phyloP scores from a whole-genome alignment of 768 basidiomycete species.

The Mycena maculata region DNA sequence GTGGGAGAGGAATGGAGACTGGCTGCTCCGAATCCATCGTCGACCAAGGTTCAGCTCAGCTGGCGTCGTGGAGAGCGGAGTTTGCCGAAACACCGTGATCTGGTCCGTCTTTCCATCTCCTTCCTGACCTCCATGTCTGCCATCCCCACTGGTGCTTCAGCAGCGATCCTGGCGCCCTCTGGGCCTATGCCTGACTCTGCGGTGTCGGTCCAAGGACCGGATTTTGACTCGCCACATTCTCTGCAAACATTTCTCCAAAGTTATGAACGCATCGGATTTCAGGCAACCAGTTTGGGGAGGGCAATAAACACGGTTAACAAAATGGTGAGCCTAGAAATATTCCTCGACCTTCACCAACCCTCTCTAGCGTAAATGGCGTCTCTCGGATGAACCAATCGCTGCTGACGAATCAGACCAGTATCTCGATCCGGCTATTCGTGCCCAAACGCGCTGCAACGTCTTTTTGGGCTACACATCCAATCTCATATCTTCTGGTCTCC shows the following conservation, averaged over 20 bases:
- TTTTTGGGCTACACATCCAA: slow-evolving; percentile 99
- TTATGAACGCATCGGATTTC: slow-evolving; percentile 95
- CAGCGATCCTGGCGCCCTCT: slow-evolving; percentile 83
- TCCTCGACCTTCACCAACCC: slow-evolving; percentile 8
- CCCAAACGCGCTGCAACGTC: slow-evolving; percentile 82
- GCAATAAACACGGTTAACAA: slow-evolving; percentile 92
- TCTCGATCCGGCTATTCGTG: slow-evolving; percentile 67
- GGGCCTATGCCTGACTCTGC: slow-evolving; percentile 75
- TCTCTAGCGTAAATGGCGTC: slow-evolving; percentile 83
- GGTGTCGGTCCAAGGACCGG: slow-evolving; percentile 85
- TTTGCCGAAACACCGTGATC: no score
- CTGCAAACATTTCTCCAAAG: slow-evolving; percentile 77
- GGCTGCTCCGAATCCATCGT: slow-evolving; percentile 36
- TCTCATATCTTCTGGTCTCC: slow-evolving; percentile 95
- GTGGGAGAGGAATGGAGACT: slow-evolving; percentile 38
- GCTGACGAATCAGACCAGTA: slow-evolving; percentile 80
- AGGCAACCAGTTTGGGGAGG: slow-evolving; percentile 91
- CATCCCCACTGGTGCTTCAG: slow-evolving; percentile 71
- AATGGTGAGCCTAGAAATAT: slow-evolving; percentile 71
- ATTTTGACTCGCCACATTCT: slow-evolving; percentile 78
- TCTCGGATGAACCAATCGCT: slow-evolving; percentile 83
- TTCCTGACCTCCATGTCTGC: slow-evolving; percentile 25
- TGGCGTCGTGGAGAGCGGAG: no score
- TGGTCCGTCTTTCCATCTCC: slow-evolving; percentile 3
- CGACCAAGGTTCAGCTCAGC: slow-evolving; percentile 35